Percentiles rank a stretch among this genome's conserved stretches.
Conservation (phyloP, 2,329 filamentous ascomycete genomes). For the Hymenoscyphus occultus region DNA sequence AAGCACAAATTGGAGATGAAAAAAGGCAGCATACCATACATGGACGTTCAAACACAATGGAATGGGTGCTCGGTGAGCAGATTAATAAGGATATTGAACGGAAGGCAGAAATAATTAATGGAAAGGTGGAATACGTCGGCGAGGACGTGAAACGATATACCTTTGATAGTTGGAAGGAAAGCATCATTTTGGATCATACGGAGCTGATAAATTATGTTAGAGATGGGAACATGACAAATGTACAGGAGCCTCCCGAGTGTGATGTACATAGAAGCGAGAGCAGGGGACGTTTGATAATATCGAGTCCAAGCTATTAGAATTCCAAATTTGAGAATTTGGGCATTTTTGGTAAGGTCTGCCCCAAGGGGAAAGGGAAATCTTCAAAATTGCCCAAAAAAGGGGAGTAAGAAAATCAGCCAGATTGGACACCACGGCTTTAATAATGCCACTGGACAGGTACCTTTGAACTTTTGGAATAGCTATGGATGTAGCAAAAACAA, state of each 20-base stretch:
- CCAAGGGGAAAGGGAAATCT: no score
- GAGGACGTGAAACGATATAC: not conserved
- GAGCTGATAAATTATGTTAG: not conserved
- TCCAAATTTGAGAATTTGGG: not conserved
- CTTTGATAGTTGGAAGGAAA: not conserved
- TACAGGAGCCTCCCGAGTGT: not conserved
- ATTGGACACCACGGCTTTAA: no score
- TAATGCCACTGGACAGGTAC: no score
- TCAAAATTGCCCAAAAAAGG: no score
- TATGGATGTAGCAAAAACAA: no score
- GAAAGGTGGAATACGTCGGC: not conserved
- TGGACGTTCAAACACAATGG: not conserved
- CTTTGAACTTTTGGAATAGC: no score
- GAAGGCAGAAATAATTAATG: not conserved
- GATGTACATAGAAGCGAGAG: not conserved
- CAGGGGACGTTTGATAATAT: not conserved
- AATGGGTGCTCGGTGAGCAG: not conserved
- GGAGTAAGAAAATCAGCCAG: no score
- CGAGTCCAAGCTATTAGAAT: not conserved
- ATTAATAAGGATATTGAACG: not conserved
- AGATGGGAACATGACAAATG: not conserved
- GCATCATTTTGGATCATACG: not conserved
- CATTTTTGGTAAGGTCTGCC: no score
- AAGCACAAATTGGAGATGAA: conserved; percentile 6
- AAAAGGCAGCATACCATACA: not conserved